A percentile compares a stretch with the other conserved stretches of the same genome.
phyloP scores from a whole-genome alignment of 371 early-diverging fungal species.

The Circinella minor region DNA sequence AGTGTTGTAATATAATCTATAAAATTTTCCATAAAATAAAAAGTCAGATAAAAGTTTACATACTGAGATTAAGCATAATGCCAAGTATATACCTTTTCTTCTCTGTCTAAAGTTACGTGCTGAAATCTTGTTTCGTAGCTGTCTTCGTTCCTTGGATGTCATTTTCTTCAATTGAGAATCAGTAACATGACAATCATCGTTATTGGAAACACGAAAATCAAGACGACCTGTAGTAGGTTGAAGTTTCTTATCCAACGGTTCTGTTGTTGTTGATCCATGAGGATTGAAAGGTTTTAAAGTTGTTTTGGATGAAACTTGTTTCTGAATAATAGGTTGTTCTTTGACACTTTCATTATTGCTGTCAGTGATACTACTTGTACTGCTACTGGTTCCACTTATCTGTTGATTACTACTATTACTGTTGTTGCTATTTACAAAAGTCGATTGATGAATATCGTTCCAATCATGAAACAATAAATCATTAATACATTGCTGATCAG shows the following conservation, averaged over 20 bases:
- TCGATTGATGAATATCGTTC: slow-evolving; percentile 2
- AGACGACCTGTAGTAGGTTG: slow-evolving; percentile 20
- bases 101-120: slow-evolving; percentile 89
- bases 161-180: slow-evolving; percentile 59
- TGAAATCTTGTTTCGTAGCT: slow-evolving; percentile 87
- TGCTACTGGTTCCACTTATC: not conserved
- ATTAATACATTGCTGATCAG: slow-evolving; percentile 1
- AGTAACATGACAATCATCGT: slow-evolving; percentile 8
- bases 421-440: not conserved
- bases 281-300: not conserved
- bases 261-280: not conserved
- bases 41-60: not conserved
- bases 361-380: not conserved
- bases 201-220: slow-evolving; percentile 19
- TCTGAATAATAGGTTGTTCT: not conserved
- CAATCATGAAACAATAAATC: slow-evolving; percentile 3
- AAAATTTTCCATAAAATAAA: not conserved
- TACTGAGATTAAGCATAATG: no score
- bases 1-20: slow-evolving; percentile 79
- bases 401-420: not conserved
- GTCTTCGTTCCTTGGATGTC: slow-evolving; percentile 82
- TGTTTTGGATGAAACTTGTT: not conserved
- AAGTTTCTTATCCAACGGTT: not conserved
- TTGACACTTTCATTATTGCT: not conserved
- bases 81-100: slow-evolving; percentile 75